Evolutionary conservation across 2,329 filamentous ascomycete species (phyloP).

Genomic region (Camillea tinctor): DNA sequence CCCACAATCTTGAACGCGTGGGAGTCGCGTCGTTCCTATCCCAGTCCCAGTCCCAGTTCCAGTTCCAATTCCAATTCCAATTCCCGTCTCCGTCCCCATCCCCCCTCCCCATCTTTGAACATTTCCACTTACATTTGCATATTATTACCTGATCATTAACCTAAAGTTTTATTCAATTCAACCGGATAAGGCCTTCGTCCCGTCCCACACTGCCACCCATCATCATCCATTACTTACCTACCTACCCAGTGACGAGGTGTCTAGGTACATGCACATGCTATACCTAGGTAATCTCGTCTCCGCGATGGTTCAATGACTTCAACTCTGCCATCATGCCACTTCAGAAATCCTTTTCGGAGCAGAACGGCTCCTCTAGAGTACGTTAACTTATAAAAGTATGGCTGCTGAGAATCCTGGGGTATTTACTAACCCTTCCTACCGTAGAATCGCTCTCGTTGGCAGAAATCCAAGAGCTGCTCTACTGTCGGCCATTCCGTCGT

Average conservation of each 20-base stretch:
- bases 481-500: slow-evolving; percentile 35
- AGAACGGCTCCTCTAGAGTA: slow-evolving; percentile 33
- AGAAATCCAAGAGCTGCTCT: slow-evolving; percentile 53
- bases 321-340: slow-evolving; percentile 36
- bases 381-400: slow-evolving; percentile 5
- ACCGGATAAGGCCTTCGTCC: background rate
- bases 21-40: slow-evolving; percentile 9
- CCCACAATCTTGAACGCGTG: background rate
- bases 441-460: slow-evolving; percentile 44
- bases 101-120: slow-evolving; percentile 1
- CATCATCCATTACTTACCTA: background rate
- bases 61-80: too few species aligned
- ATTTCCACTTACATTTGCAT: slow-evolving; percentile 1
- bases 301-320: slow-evolving; percentile 21
- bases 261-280: too few species aligned
- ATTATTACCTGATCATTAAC: background rate
- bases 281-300: slow-evolving; percentile 1
- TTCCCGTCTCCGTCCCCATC: slow-evolving; percentile 3
- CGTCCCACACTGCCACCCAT: background rate
- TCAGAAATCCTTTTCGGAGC: slow-evolving; percentile 42
- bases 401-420: background rate
- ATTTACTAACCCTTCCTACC: background rate
- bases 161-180: background rate
- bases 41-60: too few species aligned
- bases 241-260: background rate